Evolutionary conservation across 768 basidiomycete genomes (phyloP), one percentile per base, ranked within the genome.

Genomic region (Phaeotremella fagi): DNA sequence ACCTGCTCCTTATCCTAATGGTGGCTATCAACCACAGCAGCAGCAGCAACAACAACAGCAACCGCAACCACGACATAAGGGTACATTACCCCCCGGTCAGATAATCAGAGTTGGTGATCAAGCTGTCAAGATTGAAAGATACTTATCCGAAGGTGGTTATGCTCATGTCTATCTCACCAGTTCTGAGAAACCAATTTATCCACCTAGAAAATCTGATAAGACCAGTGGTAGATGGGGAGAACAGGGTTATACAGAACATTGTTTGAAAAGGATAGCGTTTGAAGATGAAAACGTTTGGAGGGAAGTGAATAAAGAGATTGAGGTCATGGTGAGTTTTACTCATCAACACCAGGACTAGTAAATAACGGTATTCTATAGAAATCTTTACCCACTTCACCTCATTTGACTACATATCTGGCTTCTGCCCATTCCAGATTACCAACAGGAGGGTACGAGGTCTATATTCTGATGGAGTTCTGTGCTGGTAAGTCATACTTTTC

Each of bases 391-490:
- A 88, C 90, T 22, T 92, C 95, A 71, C 88, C 90, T 2, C 91
- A 95, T 72, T 88, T 99, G 60, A 90, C 95, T 50, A 84, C 95
- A 72, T 85, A 97, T 73, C 88, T 97, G 70, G 94, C 94, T 76
- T 91, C 94, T 26, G 85, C 90, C 49, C 92, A 89, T 82, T 84
- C 88, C 56, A 82, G 84, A 62, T 80, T 88, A 73, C 79, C 88
- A 4, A 86, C 84, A 64, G 89, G 88, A 26, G 81, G 83, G 43
- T 90, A 86, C 68, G 95, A 98, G 75, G 92, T 98, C 16, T 95
- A 95, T 72, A 98, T 99, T 72, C 81, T 99, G 56, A 99, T 99
- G 95, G 95, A 99, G 72, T 95, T 85, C 74, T 94, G 90, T 73
- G 80, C 89, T 57, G 92, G 91, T 85, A 68, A 60, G 81, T 76